Evolutionary conservation across 2,329 filamentous ascomycete genomes (phyloP).

Genomic region (Cucurbitaria berberidis): DNA sequence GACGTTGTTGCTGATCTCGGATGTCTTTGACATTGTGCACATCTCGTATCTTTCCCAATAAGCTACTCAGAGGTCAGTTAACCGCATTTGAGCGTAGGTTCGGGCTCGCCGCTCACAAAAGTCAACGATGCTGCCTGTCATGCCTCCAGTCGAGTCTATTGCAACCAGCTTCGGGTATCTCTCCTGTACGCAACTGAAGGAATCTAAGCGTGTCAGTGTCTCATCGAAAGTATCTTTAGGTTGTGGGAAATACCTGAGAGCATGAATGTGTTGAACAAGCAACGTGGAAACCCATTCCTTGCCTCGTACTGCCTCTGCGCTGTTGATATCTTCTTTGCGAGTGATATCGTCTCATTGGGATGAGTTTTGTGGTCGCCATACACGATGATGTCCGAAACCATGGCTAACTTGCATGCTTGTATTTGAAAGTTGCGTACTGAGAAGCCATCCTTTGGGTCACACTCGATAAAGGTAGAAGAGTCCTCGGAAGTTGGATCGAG

Average conservation of each 20-base stretch:
- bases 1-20: slow-evolving; percentile 87
- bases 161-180: slow-evolving; percentile 74
- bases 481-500: slow-evolving; percentile 59
- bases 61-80: slow-evolving; percentile 50
- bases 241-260: slow-evolving; percentile 58
- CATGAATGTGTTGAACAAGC: slow-evolving; percentile 84
- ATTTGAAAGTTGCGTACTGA: slow-evolving; percentile 98
- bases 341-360: slow-evolving; percentile 68
- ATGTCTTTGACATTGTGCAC: slow-evolving; percentile 88
- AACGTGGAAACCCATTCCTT: slow-evolving; percentile 64
- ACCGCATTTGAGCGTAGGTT: not conserved
- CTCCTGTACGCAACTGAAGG: slow-evolving; percentile 65
- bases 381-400: slow-evolving; percentile 88
- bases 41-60: slow-evolving; percentile 90
- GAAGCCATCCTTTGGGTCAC: slow-evolving; percentile 88
- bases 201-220: slow-evolving; percentile 30
- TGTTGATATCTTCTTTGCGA: slow-evolving; percentile 68
- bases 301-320: slow-evolving; percentile 77
- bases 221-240: not conserved
- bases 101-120: slow-evolving; percentile 64
- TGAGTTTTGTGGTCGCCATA: slow-evolving; percentile 76
- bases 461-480: slow-evolving; percentile 73
- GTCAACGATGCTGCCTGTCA: slow-evolving; percentile 81
- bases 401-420: slow-evolving; percentile 84
- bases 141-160: slow-evolving; percentile 71